Evolutionary conservation across 73 alveolate species (phyloP), one percentile per base, ranked within the genome.

Genomic region (Tetrahymena thermophila): DNA sequence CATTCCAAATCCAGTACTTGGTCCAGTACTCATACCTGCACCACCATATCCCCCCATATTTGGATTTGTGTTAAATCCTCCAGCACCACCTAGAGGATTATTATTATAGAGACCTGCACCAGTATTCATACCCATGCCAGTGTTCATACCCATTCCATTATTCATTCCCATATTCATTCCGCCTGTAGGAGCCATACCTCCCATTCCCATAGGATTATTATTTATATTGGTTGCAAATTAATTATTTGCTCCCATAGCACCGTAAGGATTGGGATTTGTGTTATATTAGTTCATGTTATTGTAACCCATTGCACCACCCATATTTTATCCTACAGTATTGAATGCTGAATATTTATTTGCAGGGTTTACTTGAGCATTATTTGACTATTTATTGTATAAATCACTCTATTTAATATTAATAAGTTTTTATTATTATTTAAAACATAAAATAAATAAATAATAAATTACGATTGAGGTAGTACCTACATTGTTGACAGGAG

Each of bases 11-110:
- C 83, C 83, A 50, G 83, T 50, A 8, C 10, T 50, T 14, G 23
- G 28, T 50, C 10, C 2, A 16, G 83, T 15, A 14, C 28, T 14
- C 28, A 40, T 56, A 25, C 34, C 34, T 23, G 35, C 85, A 16
- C 89, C 85, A 16, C 89, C 89, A 71, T 71, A 71, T 31, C 89
- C 89, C 89, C 89, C 89, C 89, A 71, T 71, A 71, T 71, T 71
- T 1, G 37, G 35, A 31, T 71, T 71, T 5, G 35, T 71, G 89
- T 71, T 71, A n/a, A 50, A 50, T 50, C 83, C 83, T 50, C 89
- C 89, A 71, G 35, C 35, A 28, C 89, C 89, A 25, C 89, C 89
- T 28, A 31, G 8, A 28, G 89, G 89, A 31, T 28, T 71, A 71
- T 4, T 71, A n/a, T 50, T 50, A 50, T 50, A 50, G 15, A 50